These are phyloP conservation scores for Populus hybrid DNA, from an alignment of 441 rosid genomes.

Conservation along the genomic window DNA sequence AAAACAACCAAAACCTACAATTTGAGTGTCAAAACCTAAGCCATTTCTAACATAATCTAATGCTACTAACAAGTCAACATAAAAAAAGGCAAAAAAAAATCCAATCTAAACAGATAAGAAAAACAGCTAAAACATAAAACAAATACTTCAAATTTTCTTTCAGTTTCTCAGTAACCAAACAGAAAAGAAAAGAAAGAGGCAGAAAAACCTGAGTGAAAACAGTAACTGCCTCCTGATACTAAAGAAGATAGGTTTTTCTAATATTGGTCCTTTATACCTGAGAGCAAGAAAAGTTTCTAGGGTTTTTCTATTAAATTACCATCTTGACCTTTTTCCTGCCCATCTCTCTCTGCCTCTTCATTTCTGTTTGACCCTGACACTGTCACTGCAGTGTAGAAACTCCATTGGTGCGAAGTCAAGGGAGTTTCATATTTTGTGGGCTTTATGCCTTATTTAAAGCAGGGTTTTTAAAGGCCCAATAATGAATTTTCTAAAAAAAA, in stretches of 20 bases:
- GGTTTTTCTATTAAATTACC: background rate
- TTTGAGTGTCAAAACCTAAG: background rate
- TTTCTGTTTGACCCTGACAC: background rate
- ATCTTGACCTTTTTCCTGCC: background rate
- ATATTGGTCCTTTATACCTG: background rate
- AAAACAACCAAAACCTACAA: background rate
- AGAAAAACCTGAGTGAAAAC: background rate
- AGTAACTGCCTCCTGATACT: background rate
- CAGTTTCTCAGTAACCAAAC: background rate
- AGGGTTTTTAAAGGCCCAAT: background rate
- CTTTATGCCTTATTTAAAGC: background rate
- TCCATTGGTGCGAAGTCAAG: background rate
- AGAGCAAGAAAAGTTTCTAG: background rate
- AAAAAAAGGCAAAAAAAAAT: background rate
- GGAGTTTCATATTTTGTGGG: background rate
- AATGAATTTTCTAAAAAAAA: too few species aligned
- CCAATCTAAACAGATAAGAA: background rate
- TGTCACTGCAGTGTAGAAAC: background rate
- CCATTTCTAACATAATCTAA: background rate
- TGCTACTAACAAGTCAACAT: background rate
- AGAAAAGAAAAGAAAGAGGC: background rate
- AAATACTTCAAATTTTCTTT: background rate
- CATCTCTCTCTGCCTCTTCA: background rate
- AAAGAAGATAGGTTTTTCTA: background rate
- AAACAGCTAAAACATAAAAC: background rate